Evolutionary conservation across 805 yeast genomes (phyloP).

Genomic region (Kurtzmaniella cleridarum): DNA sequence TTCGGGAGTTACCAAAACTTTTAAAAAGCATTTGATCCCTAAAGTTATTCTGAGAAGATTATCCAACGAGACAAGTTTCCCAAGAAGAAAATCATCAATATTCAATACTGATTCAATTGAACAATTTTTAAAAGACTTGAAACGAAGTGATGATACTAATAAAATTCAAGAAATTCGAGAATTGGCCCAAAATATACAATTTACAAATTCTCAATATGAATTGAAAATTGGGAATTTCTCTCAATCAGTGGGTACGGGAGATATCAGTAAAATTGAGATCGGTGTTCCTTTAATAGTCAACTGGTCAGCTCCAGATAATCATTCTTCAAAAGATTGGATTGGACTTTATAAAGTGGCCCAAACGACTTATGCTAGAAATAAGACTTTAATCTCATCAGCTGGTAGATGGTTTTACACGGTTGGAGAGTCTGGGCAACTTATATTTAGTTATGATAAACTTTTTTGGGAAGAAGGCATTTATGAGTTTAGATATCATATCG

Average conservation of each 20-base stretch:
- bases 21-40: constrained; percentile 38
- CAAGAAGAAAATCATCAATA: constrained; percentile 24
- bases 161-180: constrained; percentile 32
- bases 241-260: constrained; percentile 5
- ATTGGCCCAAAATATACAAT: constrained; percentile 34
- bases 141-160: constrained; percentile 26
- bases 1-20: constrained; percentile 42
- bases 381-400: constrained; percentile 55
- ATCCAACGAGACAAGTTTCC: constrained; percentile 11
- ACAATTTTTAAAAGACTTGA: constrained; percentile 37
- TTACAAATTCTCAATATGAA: constrained; percentile 31
- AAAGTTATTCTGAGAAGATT: constrained; percentile 31
- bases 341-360: constrained; percentile 65
- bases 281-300: constrained; percentile 51
- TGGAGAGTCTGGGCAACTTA: constrained; percentile 38
- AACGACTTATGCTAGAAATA: constrained; percentile 49
- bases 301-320: constrained; percentile 50
- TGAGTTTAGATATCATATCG: constrained; percentile 68
- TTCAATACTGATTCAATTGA: constrained; percentile 41
- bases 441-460: constrained; percentile 44
- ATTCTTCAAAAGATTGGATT: constrained; percentile 62
- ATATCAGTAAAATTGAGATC: constrained; percentile 18
- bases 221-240: constrained; percentile 20
- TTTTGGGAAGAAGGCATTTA: constrained; percentile 66
- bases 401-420: constrained; percentile 59